Percentiles rank a stretch among this genome's conserved stretches.
Conservation (phyloP, 1,139 yeast genomes). For the Geotrichum cucujoidarum region DNA sequence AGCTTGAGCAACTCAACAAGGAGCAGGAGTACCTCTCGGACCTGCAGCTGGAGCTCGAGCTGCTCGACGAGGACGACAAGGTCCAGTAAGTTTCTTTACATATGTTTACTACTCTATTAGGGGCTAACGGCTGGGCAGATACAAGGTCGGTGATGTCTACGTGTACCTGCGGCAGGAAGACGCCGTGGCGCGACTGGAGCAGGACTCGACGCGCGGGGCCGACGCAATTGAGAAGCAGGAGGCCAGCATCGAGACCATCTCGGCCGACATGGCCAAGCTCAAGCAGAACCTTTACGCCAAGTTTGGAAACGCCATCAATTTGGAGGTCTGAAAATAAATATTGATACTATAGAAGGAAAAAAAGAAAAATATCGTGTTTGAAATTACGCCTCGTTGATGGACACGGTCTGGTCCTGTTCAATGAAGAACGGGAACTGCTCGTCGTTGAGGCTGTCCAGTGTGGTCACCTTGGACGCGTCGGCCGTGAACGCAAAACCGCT, state of each 20-base stretch:
- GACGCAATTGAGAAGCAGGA: conserved; percentile 47
- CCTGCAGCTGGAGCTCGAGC: conserved; percentile 75
- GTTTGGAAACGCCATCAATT: conserved; percentile 83
- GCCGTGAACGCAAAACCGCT: conserved; percentile 13
- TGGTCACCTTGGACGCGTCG: conserved; percentile 25
- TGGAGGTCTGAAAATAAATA: conserved; percentile 51
- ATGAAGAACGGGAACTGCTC: conserved; percentile 39
- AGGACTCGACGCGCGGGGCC: conserved; percentile 51
- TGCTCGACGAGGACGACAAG: conserved; percentile 70
- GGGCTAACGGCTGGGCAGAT: conserved; percentile 31
- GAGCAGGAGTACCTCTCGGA: conserved; percentile 91
- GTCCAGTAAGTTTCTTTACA: conserved; percentile 28
- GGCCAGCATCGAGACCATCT: conserved; percentile 47
- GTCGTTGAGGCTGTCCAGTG: conserved; percentile 28
- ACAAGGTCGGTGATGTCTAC: conserved; percentile 73
- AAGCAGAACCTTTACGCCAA: conserved; percentile 77
- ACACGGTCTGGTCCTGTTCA: conserved; percentile 39
- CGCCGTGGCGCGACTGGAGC: conserved; percentile 62
- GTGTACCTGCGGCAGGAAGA: conserved; percentile 59
- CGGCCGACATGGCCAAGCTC: conserved; percentile 51
- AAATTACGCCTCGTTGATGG: conserved; percentile 16
- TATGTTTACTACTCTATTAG: no score
- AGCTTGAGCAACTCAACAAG: conserved; percentile 47
- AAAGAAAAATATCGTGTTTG: neutral
- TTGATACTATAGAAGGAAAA: neutral